A percentile compares a stretch with the other conserved stretches of the same genome.
These are phyloP conservation scores for Kurtzmaniella quercitrusa DNA, from an alignment of 1,139 yeast species.

Conservation along the genomic window DNA sequence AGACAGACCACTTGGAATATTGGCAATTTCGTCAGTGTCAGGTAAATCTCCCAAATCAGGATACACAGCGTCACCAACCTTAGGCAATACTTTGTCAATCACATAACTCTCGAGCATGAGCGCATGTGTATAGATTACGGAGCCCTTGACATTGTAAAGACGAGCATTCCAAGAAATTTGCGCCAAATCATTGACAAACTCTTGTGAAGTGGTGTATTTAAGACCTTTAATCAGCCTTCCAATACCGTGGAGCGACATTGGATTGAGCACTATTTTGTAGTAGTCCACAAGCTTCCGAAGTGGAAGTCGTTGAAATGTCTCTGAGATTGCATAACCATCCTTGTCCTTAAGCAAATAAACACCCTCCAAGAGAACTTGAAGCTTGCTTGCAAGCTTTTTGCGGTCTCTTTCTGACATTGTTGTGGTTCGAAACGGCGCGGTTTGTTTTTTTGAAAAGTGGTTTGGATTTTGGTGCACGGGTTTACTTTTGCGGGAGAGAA, in stretches of 20 bases:
- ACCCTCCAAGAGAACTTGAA: constrained; percentile 37
- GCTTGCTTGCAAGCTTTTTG: constrained; percentile 38
- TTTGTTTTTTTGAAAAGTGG: not conserved
- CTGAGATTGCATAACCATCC: constrained; percentile 38
- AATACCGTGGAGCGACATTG: constrained; percentile 41
- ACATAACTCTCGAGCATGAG: constrained; percentile 62
- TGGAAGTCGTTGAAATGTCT: constrained; percentile 52
- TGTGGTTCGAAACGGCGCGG: not conserved
- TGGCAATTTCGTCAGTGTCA: constrained; percentile 33
- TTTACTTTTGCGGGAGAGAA: not conserved
- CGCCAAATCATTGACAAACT: constrained; percentile 71
- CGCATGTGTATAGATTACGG: constrained; percentile 70
- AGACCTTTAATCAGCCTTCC: constrained; percentile 42
- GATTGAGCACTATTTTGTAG: constrained; percentile 40
- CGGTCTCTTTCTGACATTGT: constrained; percentile 34
- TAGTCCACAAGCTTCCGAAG: constrained; percentile 46
- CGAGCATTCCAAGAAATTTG: constrained; percentile 91
- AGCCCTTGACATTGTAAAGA: constrained; percentile 68
- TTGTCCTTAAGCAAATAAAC: constrained; percentile 44
- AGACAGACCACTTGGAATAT: not conserved
- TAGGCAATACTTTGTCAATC: constrained; percentile 52
- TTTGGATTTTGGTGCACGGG: not conserved
- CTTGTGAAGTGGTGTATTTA: constrained; percentile 58
- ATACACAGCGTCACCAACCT: constrained; percentile 46
- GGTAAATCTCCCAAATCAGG: constrained; percentile 79